Conservation (phyloP, 2,329 filamentous ascomycete species). For the Penicillium sp. region DNA sequence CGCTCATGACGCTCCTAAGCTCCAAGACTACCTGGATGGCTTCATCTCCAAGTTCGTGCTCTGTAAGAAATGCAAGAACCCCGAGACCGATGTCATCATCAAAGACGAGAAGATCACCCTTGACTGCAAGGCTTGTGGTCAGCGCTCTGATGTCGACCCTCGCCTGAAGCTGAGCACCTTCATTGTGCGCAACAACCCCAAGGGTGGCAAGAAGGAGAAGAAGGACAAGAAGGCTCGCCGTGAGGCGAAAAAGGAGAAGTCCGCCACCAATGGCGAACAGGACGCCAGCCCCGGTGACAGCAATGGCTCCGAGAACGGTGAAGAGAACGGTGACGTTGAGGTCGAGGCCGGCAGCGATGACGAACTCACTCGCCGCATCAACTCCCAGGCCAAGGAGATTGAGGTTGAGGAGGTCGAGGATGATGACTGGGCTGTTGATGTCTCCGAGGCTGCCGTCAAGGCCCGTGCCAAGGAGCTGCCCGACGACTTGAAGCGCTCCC, state of each 20-base stretch:
- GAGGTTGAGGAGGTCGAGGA: conserved; percentile 75
- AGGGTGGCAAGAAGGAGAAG: conserved; percentile 96
- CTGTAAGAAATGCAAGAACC: conserved; percentile 99
- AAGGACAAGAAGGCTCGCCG: conserved; percentile 85
- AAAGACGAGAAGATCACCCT: conserved; percentile 90
- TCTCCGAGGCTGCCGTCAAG: conserved; percentile 92
- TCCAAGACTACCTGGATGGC: conserved; percentile 96
- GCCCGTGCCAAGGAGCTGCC: conserved; percentile 91
- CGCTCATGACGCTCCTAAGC: conserved; percentile 90
- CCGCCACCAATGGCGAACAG: conserved; percentile 61
- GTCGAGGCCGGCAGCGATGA: conserved; percentile 83
- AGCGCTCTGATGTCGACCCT: conserved; percentile 87
- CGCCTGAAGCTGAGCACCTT: conserved; percentile 96
- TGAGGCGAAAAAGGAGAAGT: conserved; percentile 76
- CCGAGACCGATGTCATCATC: conserved; percentile 93
- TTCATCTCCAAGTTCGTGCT: conserved; percentile 99
- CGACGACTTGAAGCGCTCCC: conserved; percentile 90
- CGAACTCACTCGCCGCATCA: conserved; percentile 80
- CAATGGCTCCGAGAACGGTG: conserved; percentile 64
- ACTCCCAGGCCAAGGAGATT: conserved; percentile 71
- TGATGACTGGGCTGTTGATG: conserved; percentile 94
- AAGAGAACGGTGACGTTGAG: conserved; percentile 68
- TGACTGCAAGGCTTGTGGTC: conserved; percentile 98
- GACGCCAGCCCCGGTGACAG: conserved; percentile 69
- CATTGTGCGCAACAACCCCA: conserved; percentile 89